Base-by-base conservation (phyloP, 345 rosid genomes). In the Gossypium australe region DNA sequence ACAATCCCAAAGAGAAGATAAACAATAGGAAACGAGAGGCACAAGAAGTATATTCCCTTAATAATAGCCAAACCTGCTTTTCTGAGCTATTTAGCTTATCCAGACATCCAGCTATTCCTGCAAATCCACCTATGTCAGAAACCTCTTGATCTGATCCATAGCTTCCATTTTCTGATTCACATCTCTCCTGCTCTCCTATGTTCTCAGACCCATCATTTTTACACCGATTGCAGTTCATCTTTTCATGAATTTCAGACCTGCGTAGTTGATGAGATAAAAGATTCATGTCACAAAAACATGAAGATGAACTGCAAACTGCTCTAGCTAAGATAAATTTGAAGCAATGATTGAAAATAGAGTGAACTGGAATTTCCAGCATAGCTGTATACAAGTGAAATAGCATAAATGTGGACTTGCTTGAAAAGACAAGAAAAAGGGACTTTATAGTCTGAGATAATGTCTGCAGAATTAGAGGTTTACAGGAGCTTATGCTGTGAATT, bases 41-140 rank as follows among this genome's bases (percentile, higher is more conserved):
- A 43, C 22, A 1, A 12, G 44, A 34, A 44, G 34, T 44, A 44
- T n/a, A 52, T 66, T 1, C 12, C 53, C 65, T 45, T 58, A 53
- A 22, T 58, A 17, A 56, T 14, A 61, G 63, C 73, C 75, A 63
- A 27, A 90, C 99, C 93, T 95, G 99, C 82, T 82, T 91, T 79
- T 93, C 96, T 63, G 98, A 90, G 80, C 80, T 76, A 90, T 87
- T 93, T 78, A 93, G 72, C 78, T 81, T 84, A 74, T 84, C 73
- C 69, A 89, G 72, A 82, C 97, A 90, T 56, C 88, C 96, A 75
- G 99, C 78, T 67, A 88, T 79, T 76, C 80, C 87, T 13, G 97
- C 98, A 87, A 95, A 95, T 76, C 97, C 93, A 73, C 98, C 98
- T 55, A 89, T 85, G 80, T 92, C 97, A 57, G 29, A 14, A 69